A percentile compares a stretch with the other conserved stretches of the same genome.
These are phyloP conservation scores for Mariannaea sp. DNA, from an alignment of 2,329 filamentous ascomycete species.

Conservation along the genomic window DNA sequence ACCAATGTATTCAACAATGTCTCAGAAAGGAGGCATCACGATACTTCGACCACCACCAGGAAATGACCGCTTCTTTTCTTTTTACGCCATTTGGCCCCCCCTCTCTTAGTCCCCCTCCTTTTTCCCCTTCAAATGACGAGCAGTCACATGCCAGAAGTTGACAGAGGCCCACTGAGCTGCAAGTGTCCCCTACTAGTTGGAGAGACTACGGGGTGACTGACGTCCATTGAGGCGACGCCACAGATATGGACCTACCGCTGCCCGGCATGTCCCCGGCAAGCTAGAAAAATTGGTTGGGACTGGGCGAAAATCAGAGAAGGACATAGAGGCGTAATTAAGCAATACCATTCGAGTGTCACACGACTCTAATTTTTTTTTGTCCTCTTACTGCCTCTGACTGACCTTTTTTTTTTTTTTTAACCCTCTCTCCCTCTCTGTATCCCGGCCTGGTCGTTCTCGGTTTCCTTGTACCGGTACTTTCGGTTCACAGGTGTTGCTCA, in stretches of 20 bases:
- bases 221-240: not conserved
- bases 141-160: conserved; percentile 15
- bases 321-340: conserved; percentile 18
- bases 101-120: too few relatives aligned
- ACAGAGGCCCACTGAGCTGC: conserved; percentile 11
- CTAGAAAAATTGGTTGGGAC: conserved; percentile 11
- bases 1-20: not conserved
- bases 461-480: not conserved
- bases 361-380: conserved; percentile 24
- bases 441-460: not conserved
- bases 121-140: not conserved
- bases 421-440: conserved; percentile 2
- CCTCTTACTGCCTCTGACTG: conserved; percentile 8
- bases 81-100: too few relatives aligned
- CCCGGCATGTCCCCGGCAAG: conserved; percentile 17
- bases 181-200: not conserved
- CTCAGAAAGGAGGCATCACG: not conserved
- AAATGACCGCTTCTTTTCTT: too few relatives aligned
- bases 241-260: conserved; percentile 1
- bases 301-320: conserved; percentile 16
- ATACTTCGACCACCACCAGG: conserved; percentile 7
- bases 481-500: not conserved
- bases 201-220: too few relatives aligned
- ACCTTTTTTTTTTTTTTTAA: too few relatives aligned
- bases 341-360: conserved; percentile 29